phyloP scores from a whole-genome alignment of 345 rosid species.

The Dimocarpus longan region DNA sequence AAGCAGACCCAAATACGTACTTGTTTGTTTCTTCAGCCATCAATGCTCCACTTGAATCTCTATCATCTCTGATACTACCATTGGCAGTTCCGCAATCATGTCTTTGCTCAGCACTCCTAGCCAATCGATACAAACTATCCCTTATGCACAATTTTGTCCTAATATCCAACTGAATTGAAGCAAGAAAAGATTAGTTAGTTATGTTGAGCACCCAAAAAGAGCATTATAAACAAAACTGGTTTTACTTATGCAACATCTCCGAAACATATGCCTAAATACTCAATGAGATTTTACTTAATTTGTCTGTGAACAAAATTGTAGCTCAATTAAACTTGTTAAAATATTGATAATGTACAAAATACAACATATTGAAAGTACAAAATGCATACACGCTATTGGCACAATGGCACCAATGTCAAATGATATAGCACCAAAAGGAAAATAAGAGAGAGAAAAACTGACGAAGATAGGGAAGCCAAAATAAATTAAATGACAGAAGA shows the following conservation, averaged over 20 bases:
- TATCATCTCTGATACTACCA: slow-evolving; percentile 45
- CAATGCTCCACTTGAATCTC: slow-evolving; percentile 36
- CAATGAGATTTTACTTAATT: background rate
- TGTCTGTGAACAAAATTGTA: background rate
- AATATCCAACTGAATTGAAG: slow-evolving; percentile 71
- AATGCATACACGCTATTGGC: background rate
- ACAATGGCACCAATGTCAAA: background rate
- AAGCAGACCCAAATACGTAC: slow-evolving; percentile 40
- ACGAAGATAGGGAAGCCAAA: background rate
- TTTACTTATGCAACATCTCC: background rate
- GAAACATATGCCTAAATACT: background rate
- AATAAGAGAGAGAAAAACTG: background rate
- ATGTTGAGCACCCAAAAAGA: background rate
- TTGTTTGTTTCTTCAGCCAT: slow-evolving; percentile 59
- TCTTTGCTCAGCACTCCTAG: slow-evolving; percentile 87
- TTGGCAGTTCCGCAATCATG: slow-evolving; percentile 47
- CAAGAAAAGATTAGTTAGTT: slow-evolving; percentile 24
- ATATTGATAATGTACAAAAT: background rate
- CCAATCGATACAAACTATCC: slow-evolving; percentile 91
- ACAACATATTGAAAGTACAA: background rate
- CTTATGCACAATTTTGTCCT: slow-evolving; percentile 90
- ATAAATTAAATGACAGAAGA: background rate
- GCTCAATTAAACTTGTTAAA: slow-evolving; percentile 10
- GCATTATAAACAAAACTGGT: background rate
- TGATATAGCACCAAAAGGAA: background rate